phyloP scores from a whole-genome alignment of 2,329 filamentous ascomycete genomes.

The Botryotinia globosa region DNA sequence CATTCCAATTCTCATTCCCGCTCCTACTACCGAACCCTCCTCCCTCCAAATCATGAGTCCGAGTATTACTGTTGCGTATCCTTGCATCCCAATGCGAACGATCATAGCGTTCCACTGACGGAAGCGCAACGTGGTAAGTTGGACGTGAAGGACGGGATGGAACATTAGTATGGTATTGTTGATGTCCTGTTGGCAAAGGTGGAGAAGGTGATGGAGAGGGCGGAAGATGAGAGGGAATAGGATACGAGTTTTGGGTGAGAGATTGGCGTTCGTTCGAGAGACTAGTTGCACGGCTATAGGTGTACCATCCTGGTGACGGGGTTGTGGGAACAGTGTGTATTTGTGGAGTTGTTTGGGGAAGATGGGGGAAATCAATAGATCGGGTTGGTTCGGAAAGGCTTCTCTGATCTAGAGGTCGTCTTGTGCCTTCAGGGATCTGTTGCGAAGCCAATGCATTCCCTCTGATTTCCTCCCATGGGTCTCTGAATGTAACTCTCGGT shows the following conservation, averaged over 20 bases:
- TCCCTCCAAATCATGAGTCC: neutral
- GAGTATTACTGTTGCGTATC: neutral
- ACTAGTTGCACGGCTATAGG: neutral
- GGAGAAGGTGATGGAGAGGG: neutral
- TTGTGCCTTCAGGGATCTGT: neutral
- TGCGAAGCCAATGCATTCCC: too few relatives aligned
- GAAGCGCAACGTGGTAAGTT: neutral
- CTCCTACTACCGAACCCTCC: neutral
- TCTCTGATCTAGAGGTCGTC: neutral
- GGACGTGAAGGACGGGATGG: neutral
- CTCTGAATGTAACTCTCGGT: slow-evolving; percentile 2
- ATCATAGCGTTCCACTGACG: neutral
- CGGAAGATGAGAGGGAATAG: neutral
- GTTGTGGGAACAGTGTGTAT: neutral
- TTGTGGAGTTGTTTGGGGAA: neutral
- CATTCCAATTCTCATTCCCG: neutral
- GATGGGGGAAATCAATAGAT: neutral
- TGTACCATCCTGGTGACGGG: neutral
- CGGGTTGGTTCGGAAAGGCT: neutral
- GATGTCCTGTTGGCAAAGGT: neutral
- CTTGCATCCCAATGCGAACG: slow-evolving; percentile 9
- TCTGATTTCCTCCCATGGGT: slow-evolving; percentile 2
- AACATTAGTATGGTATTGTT: neutral
- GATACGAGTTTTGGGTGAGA: neutral
- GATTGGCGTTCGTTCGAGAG: neutral